Evolutionary conservation across 2,329 filamentous ascomycete genomes (phyloP), one percentile per base, ranked within the genome.

Genomic region (Cryoendolithus antarcticus): DNA sequence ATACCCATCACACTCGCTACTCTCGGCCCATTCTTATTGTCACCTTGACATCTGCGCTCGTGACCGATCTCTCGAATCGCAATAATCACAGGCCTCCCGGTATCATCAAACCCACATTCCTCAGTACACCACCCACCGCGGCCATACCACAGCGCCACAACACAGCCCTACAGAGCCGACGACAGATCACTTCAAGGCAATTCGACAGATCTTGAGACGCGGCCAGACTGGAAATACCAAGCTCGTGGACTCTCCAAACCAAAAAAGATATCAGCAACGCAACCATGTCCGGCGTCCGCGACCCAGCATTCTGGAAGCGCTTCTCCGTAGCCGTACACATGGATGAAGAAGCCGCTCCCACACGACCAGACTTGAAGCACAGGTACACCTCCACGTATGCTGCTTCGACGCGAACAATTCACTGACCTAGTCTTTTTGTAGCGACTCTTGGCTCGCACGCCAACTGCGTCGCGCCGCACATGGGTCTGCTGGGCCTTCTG

Each of bases 291-390:
- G 61, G 62, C 34, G 63, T 71, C 42, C 67, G 66, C 45, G 74
- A 77, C 50, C 72, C 72, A 15, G 64, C 62, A 35, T 77, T 77
- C 59, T 77, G 73, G 74, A 66, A 67, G 40, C 69, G 73, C 49
- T 77, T 77, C 61, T 73, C 69, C 43, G 56, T 63, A 37, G 74
- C 74, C 30, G 70, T 75, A 1, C 73, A 75, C 51, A 56, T 65
- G 37, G 70, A 75, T 46, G 72, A 75, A 49, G 64, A 69, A 46
- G 40, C 44, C 24, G 37, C 15, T 9, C 31, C 15, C 12, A 29
- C 35, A 9, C 31, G 32, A 19, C 12, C 30, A 6, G 12, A 13
- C 21, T 29, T 35, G 24, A 40, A 41, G 12, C 35, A 41, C 27
- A 21, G 28, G 39, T 41, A 31, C 4, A 34, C 15, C 15, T 19